phyloP scores from a whole-genome alignment of 768 basidiomycete genomes.

The Hericium rajendrae region DNA sequence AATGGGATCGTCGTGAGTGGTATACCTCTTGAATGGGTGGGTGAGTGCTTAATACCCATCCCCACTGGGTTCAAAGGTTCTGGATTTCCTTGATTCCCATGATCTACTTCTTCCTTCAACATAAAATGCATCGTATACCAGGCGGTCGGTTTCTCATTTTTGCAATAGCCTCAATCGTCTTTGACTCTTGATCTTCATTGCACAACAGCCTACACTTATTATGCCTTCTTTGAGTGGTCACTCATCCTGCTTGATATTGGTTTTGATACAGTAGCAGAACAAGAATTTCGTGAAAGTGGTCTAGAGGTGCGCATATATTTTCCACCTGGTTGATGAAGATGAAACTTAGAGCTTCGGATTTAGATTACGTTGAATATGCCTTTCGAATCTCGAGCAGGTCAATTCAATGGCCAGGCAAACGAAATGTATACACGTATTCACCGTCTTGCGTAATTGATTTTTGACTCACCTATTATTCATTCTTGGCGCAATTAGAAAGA shows the following conservation, averaged over 20 bases:
- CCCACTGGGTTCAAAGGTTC: conserved; percentile 40
- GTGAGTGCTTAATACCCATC: neutral
- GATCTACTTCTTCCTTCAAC: conserved; percentile 78
- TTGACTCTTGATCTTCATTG: neutral
- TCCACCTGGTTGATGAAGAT: neutral
- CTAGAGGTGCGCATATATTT: conserved; percentile 33
- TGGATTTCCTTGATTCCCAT: conserved; percentile 62
- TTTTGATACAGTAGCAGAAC: conserved; percentile 58
- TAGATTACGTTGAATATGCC: conserved; percentile 22
- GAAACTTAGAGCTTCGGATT: neutral
- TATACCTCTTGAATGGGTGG: neutral
- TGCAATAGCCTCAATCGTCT: neutral
- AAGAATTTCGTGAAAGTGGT: conserved; percentile 46
- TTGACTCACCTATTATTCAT: conserved; percentile 5
- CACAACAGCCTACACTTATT: conserved; percentile 69
- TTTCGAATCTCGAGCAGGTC: conserved; percentile 14
- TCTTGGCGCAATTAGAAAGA: neutral
- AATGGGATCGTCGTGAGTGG: conserved; percentile 41
- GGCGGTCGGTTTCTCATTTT: conserved; percentile 44
- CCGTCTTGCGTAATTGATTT: conserved; percentile 28
- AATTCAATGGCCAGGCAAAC: conserved; percentile 13
- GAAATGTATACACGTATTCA: conserved; percentile 38
- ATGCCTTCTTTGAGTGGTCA: conserved; percentile 84
- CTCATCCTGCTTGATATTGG: conserved; percentile 65
- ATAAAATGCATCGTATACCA: conserved; percentile 69